Percentiles rank a stretch among this genome's conserved stretches.
Evolutionary conservation across 2,329 filamentous ascomycete genomes (phyloP).

Genomic region (Ceratocystis papillata): DNA sequence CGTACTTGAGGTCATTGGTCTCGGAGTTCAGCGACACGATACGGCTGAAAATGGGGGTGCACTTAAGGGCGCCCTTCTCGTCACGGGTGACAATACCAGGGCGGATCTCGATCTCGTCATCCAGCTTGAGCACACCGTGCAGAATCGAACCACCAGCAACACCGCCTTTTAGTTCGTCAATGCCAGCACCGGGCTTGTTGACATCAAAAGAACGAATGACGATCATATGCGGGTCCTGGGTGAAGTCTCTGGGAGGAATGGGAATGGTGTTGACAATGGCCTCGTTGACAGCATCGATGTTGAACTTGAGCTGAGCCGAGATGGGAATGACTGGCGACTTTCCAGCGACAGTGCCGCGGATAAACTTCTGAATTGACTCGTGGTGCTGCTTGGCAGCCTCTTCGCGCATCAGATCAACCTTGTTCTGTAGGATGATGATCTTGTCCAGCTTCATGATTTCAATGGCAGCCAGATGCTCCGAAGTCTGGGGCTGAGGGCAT

Average conservation of each 20-base stretch:
- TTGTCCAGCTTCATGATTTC: slow-evolving; percentile 99
- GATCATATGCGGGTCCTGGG: slow-evolving; percentile 91
- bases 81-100: slow-evolving; percentile 98
- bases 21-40: slow-evolving; percentile 94
- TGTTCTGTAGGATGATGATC: slow-evolving; percentile 99
- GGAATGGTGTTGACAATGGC: slow-evolving; percentile 92
- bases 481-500: slow-evolving; percentile 96
- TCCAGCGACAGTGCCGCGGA: slow-evolving; percentile 90
- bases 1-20: slow-evolving; percentile 96
- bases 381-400: slow-evolving; percentile 89
- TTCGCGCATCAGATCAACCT: slow-evolving; percentile 96
- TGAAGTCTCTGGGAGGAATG: slow-evolving; percentile 82
- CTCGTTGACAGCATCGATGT: slow-evolving; percentile 97
- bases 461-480: slow-evolving; percentile 95
- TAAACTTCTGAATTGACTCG: slow-evolving; percentile 96
- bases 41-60: slow-evolving; percentile 91
- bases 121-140: slow-evolving; percentile 91
- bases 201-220: slow-evolving; percentile 98
- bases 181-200: slow-evolving; percentile 98
- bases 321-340: slow-evolving; percentile 94
- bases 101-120: slow-evolving; percentile 96
- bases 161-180: slow-evolving; percentile 96
- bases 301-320: slow-evolving; percentile 96
- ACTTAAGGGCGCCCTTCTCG: slow-evolving; percentile 84
- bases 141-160: slow-evolving; percentile 95